These are phyloP conservation scores for Plasmodium berghei DNA, from an alignment of 169 alveolate species.

Conservation along the genomic window DNA sequence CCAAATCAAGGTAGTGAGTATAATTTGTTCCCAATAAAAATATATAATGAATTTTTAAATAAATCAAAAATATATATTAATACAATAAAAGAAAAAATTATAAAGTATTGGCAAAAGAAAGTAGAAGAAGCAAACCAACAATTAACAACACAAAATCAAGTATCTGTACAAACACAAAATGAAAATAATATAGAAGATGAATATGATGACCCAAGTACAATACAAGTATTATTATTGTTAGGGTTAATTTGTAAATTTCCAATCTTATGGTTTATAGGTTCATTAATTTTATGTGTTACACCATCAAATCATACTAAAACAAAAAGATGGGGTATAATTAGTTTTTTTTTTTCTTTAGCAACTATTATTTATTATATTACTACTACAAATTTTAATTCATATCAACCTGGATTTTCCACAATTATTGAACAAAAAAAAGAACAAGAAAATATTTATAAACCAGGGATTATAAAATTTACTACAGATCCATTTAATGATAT, in stretches of 20 bases:
- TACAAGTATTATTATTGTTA: conserved; percentile 56
- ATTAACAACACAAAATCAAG: conserved; percentile 43
- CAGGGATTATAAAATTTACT: conserved; percentile 26
- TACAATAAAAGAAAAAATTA: conserved; percentile 54
- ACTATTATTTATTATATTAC: conserved; percentile 47
- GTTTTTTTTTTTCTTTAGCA: conserved; percentile 35
- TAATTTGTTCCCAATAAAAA: no score
- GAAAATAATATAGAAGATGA: conserved; percentile 29
- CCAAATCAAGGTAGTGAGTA: no score
- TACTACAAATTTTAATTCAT: conserved; percentile 36
- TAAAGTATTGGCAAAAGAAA: conserved; percentile 56
- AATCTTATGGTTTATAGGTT: conserved; percentile 66
- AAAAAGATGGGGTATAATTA: conserved; percentile 60
- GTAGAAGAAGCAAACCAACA: conserved; percentile 72
- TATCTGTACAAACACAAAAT: conserved; percentile 1
- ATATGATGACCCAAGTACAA: conserved; percentile 67
- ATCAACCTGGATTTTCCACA: conserved; percentile 31
- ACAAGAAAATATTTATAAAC: neutral
- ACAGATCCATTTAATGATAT: no score
- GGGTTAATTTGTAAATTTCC: conserved; percentile 73
- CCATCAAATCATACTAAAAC: conserved; percentile 66
- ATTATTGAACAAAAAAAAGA: conserved; percentile 22
- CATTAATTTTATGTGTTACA: conserved; percentile 59
- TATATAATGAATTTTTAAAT: no score
- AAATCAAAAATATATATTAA: no score